A percentile compares a stretch with the other conserved stretches of the same genome.
Conservation (phyloP, 1,284 basidiomycete species). For the Anthracocystis setariae region DNA sequence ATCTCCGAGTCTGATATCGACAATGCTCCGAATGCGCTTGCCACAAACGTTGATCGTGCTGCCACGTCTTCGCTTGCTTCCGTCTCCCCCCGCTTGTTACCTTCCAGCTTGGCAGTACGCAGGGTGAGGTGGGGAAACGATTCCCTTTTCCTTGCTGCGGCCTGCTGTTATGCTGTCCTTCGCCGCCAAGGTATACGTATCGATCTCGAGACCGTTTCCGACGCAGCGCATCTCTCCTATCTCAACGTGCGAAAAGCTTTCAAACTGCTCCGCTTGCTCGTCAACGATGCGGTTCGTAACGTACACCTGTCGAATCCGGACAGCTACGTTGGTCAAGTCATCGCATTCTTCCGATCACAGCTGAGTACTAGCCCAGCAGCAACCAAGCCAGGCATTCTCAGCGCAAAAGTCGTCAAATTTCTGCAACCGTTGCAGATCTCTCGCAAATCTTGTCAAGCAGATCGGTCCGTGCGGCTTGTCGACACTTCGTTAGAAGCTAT, state of each 20-base stretch:
- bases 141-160: slow-evolving; percentile 27
- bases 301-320: slow-evolving; percentile 33
- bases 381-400: slow-evolving; percentile 1
- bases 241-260: slow-evolving; percentile 16
- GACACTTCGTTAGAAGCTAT: slow-evolving; percentile 25
- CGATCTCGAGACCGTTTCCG: slow-evolving; percentile 25
- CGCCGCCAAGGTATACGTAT: slow-evolving; percentile 24
- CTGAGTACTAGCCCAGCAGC: neutral
- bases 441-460: neutral
- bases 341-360: slow-evolving; percentile 27
- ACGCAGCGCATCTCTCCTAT: slow-evolving; percentile 18
- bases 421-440: slow-evolving; percentile 9
- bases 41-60: neutral
- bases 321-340: slow-evolving; percentile 15
- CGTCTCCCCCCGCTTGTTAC: neutral
- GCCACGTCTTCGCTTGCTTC: neutral
- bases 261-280: slow-evolving; percentile 20
- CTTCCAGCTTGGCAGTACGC: slow-evolving; percentile 4
- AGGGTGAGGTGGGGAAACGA: slow-evolving; percentile 29
- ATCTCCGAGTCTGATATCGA: neutral
- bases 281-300: slow-evolving; percentile 11
- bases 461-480: slow-evolving; percentile 1
- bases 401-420: slow-evolving; percentile 9
- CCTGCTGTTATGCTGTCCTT: slow-evolving; percentile 43
- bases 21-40: no score